A percentile compares a stretch with the other conserved stretches of the same genome.
phyloP scores from a whole-genome alignment of 495 filamentous ascomycete genomes.

The Penicillium egyptiacum region DNA sequence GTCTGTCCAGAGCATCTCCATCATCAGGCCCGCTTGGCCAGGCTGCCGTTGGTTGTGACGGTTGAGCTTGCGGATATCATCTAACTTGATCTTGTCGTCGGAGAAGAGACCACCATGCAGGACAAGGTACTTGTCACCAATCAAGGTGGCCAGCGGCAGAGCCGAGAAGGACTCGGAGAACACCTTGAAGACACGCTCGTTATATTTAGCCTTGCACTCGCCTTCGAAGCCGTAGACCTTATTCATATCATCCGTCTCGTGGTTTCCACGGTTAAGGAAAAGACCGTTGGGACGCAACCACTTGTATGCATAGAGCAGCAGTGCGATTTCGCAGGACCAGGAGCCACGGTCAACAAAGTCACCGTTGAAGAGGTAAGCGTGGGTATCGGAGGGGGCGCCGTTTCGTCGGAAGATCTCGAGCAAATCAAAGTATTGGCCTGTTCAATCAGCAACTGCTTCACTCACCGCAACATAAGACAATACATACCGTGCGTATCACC shows the following conservation, averaged over 20 bases:
- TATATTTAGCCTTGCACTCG: conserved; percentile 97
- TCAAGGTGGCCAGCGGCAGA: conserved; percentile 85
- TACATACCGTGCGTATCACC: conserved; percentile 90
- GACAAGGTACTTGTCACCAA: conserved; percentile 88
- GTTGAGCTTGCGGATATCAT: conserved; percentile 91
- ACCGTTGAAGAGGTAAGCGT: conserved; percentile 97
- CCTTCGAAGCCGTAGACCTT: conserved; percentile 97
- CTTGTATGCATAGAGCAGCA: conserved; percentile 95
- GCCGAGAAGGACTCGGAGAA: conserved; percentile 99
- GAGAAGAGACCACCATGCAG: conserved; percentile 97
- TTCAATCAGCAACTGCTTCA: conserved; percentile 15
- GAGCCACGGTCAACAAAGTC: conserved; percentile 98
- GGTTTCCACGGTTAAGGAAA: conserved; percentile 98
- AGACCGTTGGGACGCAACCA: conserved; percentile 84
- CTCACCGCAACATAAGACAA: background rate
- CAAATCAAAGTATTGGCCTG: conserved; percentile 96
- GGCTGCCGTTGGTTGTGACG: conserved; percentile 91
- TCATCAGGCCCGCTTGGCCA: conserved; percentile 96
- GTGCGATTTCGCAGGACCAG: conserved; percentile 94
- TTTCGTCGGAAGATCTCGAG: conserved; percentile 94
- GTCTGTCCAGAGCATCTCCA: conserved; percentile 99
- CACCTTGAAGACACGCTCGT: conserved; percentile 90
- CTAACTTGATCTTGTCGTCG: conserved; percentile 87
- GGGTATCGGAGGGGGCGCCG: conserved; percentile 76
- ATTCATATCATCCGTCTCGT: conserved; percentile 99